Evolutionary conservation across 805 yeast species (phyloP).

Genomic region (Yarrowia porcina): DNA sequence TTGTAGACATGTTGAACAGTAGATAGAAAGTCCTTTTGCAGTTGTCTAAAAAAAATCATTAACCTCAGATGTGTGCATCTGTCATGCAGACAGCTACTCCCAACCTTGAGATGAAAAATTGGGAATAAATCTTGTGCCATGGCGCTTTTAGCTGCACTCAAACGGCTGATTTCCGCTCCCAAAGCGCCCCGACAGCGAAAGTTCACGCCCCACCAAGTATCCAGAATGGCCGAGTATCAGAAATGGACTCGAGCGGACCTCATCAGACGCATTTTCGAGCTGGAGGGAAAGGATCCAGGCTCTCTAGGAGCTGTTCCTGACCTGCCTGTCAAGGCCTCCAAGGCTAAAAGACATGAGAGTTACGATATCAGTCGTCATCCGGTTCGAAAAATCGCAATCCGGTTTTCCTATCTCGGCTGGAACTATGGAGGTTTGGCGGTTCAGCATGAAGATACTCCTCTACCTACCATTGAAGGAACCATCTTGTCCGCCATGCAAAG

Average conservation of each 20-base stretch:
- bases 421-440: slow-evolving; percentile 85
- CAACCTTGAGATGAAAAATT: slow-evolving; percentile 15
- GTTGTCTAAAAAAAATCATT: neutral
- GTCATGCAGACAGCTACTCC: neutral
- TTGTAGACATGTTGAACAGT: slow-evolving; percentile 2
- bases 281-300: slow-evolving; percentile 45
- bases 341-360: slow-evolving; percentile 41
- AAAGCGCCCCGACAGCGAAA: slow-evolving; percentile 11
- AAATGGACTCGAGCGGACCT: slow-evolving; percentile 67
- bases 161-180: slow-evolving; percentile 21
- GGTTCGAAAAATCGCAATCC: slow-evolving; percentile 69
- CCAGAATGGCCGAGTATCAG: slow-evolving; percentile 43
- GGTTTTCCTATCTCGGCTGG: slow-evolving; percentile 90
- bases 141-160: slow-evolving; percentile 22
- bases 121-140: neutral
- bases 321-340: slow-evolving; percentile 22
- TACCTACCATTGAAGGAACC: slow-evolving; percentile 83
- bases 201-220: slow-evolving; percentile 17
- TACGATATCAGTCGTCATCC: slow-evolving; percentile 65
- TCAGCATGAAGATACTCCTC: slow-evolving; percentile 63
- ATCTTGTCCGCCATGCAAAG: slow-evolving; percentile 67
- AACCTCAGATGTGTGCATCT: neutral
- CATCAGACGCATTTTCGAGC: slow-evolving; percentile 51
- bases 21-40: too few relatives aligned
- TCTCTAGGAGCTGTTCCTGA: neutral